phyloP scores from a whole-genome alignment of 176 grass and related monocot genomes.

The Aegilops speltoides region DNA sequence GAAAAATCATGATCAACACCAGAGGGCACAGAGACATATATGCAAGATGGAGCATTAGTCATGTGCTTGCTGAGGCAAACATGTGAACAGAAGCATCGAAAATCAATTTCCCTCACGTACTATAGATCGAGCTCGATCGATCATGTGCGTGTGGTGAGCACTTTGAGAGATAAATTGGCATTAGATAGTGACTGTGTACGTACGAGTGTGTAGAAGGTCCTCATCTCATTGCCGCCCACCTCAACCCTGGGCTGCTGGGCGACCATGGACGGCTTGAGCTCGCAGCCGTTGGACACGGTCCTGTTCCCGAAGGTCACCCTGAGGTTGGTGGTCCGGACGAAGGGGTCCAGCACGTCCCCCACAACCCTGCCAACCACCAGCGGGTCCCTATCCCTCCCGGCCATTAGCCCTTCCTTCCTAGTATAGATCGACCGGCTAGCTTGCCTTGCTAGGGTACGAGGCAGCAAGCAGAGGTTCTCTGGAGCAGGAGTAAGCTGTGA shows the following conservation, averaged over 20 bases:
- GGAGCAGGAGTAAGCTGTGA: not conserved
- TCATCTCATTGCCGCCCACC: slow-evolving; percentile 74
- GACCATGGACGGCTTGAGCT: slow-evolving; percentile 88
- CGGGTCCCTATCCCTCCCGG: slow-evolving; percentile 64
- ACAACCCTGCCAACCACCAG: slow-evolving; percentile 82
- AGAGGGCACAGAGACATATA: too few relatives aligned
- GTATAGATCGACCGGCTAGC: not conserved
- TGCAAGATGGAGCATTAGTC: too few relatives aligned
- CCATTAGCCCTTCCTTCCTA: not conserved
- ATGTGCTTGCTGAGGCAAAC: too few relatives aligned
- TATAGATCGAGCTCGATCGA: too few relatives aligned
- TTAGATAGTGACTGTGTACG: not conserved
- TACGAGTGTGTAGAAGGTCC: slow-evolving; percentile 89
- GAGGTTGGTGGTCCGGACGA: slow-evolving; percentile 54
- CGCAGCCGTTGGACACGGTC: slow-evolving; percentile 60
- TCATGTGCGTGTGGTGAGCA: not conserved
- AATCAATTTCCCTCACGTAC: too few relatives aligned
- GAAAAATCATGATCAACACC: too few relatives aligned
- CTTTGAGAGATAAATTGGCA: not conserved
- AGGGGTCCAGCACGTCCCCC: slow-evolving; percentile 81
- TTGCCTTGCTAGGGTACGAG: not conserved
- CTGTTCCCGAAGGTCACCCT: slow-evolving; percentile 42
- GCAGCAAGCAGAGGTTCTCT: not conserved
- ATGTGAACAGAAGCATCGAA: too few relatives aligned
- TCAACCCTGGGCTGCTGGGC: slow-evolving; percentile 67